Conservation (phyloP, 1,284 basidiomycete species). For the Uromyces viciae-fabae region DNA sequence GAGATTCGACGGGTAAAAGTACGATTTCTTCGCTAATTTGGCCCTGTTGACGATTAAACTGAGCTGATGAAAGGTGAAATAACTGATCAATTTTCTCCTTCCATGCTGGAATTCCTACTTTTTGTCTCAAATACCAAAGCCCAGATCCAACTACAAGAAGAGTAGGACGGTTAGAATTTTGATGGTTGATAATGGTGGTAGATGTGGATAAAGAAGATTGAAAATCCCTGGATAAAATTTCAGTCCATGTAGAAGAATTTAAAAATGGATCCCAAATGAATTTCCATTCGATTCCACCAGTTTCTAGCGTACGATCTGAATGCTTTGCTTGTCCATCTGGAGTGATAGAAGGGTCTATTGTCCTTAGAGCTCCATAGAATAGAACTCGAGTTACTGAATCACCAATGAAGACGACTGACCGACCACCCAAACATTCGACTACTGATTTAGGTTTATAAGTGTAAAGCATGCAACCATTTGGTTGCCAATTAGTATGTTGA, state of each 20-base stretch:
- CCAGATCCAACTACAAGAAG: conserved; percentile 77
- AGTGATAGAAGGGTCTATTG: conserved; percentile 52
- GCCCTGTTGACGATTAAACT: not conserved
- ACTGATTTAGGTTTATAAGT: conserved; percentile 40
- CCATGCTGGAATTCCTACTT: conserved; percentile 17
- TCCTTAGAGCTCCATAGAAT: conserved; percentile 66
- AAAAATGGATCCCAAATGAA: conserved; percentile 61
- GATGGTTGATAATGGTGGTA: not conserved
- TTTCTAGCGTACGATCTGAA: conserved; percentile 57
- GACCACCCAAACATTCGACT: conserved; percentile 49
- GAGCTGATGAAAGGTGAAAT: conserved; percentile 3
- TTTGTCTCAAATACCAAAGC: conserved; percentile 71
- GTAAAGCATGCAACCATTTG: conserved; percentile 42
- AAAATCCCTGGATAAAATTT: conserved; percentile 50
- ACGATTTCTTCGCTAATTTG: conserved; percentile 30
- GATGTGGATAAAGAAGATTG: conserved; percentile 48
- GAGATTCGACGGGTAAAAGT: conserved; percentile 36
- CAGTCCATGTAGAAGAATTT: conserved; percentile 63
- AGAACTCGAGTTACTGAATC: conserved; percentile 75
- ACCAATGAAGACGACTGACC: conserved; percentile 69
- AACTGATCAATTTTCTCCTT: conserved; percentile 14
- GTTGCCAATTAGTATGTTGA: conserved; percentile 36
- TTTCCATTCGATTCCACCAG: conserved; percentile 59
- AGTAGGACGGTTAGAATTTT: conserved; percentile 57
- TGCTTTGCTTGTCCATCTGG: conserved; percentile 51